Evolutionary conservation across 139 green algal species (phyloP).

Genomic region (Pleodorina starrii): DNA sequence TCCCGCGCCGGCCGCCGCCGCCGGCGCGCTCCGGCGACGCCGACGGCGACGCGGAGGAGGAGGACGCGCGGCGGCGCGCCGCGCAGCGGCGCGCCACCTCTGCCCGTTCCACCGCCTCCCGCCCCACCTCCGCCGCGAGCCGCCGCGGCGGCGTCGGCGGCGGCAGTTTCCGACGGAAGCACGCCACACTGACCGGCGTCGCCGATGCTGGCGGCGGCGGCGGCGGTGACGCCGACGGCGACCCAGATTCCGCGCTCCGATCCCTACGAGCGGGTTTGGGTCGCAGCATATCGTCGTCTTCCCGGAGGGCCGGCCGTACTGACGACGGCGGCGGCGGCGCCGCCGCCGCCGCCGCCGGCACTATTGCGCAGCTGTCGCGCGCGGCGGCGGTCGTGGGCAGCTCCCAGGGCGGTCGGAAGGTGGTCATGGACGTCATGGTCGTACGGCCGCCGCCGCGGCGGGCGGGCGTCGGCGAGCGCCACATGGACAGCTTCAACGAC

Average conservation of each 20-base stretch:
- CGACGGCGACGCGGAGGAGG: background rate
- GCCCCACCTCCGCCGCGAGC: background rate
- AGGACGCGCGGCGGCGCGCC: background rate
- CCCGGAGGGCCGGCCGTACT: background rate
- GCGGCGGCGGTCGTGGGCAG: constrained; percentile 9
- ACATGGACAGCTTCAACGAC: background rate
- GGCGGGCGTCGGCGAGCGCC: background rate
- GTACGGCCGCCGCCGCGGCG: background rate
- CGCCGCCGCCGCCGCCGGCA: background rate
- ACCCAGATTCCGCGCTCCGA: background rate
- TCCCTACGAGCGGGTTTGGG: background rate
- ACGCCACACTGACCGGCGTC: background rate
- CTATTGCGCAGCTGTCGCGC: constrained; percentile 2
- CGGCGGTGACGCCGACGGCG: background rate
- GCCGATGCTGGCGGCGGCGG: background rate
- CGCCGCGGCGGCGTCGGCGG: background rate
- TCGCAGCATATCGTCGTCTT: background rate
- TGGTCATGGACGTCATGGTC: constrained; percentile 49
- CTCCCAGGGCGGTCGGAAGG: constrained; percentile 17
- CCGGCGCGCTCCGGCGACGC: background rate
- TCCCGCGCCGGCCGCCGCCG: background rate
- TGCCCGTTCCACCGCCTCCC: background rate
- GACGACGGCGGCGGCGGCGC: background rate
- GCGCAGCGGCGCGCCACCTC: background rate
- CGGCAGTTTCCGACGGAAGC: background rate